A percentile compares a stretch with the other conserved stretches of the same genome.
phyloP scores from a whole-genome alignment of 495 filamentous ascomycete species.

The Hyaloscypha finlandica region DNA sequence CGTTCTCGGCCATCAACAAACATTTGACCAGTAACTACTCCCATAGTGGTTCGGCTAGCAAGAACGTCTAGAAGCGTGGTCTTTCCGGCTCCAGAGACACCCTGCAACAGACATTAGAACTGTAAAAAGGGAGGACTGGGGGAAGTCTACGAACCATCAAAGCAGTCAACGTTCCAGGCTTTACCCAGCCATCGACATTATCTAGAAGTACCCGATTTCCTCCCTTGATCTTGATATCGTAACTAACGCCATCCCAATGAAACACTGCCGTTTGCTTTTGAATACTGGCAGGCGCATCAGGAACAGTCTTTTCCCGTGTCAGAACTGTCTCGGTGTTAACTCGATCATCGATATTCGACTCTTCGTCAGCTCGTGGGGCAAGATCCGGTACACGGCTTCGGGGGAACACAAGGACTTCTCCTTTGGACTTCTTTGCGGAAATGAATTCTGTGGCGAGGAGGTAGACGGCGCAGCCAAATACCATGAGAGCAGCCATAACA shows the following conservation, averaged over 20 bases:
- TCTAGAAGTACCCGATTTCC: constrained; percentile 60
- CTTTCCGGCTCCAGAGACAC: constrained; percentile 65
- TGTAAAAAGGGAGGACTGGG: too few relatives aligned
- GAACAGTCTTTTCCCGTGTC: constrained; percentile 7
- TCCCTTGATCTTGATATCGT: constrained; percentile 65
- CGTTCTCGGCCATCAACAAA: constrained; percentile 73
- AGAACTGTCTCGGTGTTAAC: constrained; percentile 51
- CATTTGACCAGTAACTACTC: constrained; percentile 64
- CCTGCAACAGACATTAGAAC: neutral
- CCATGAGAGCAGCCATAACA: constrained; percentile 66
- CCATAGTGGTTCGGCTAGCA: constrained; percentile 45
- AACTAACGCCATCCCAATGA: constrained; percentile 78
- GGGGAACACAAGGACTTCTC: constrained; percentile 67
- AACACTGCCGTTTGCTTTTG: constrained; percentile 56
- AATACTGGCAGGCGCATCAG: constrained; percentile 46
- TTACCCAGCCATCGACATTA: constrained; percentile 69
- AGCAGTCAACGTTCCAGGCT: constrained; percentile 69
- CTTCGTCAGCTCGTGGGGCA: constrained; percentile 36
- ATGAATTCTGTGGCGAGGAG: constrained; percentile 62
- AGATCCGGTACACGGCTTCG: constrained; percentile 47
- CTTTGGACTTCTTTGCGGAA: constrained; percentile 62
- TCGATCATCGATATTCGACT: constrained; percentile 61
- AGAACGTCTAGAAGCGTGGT: constrained; percentile 64
- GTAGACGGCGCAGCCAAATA: constrained; percentile 59
- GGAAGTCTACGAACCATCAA: constrained; percentile 46